Evolutionary conservation across 768 basidiomycete species (phyloP).

Genomic region (Russula sp.): DNA sequence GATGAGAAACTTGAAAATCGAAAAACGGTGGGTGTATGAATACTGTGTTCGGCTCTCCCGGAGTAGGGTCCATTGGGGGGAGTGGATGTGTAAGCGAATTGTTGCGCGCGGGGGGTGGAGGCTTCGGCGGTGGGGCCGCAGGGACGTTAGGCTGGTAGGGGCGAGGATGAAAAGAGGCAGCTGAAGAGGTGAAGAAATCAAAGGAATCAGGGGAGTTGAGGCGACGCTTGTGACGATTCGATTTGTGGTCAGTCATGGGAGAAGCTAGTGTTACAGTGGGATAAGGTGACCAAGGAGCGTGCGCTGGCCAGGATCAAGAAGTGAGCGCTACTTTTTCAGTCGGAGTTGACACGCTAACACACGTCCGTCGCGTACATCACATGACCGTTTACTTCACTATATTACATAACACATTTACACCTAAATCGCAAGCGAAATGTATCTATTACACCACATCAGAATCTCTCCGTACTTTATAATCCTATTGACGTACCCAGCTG

Average conservation of each 20-base stretch:
- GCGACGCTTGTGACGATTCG: conserved; percentile 45
- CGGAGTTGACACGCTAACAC: conserved; percentile 44
- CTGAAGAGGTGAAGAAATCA: conserved; percentile 61
- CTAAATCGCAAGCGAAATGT: conserved; percentile 50
- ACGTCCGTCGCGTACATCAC: conserved; percentile 42
- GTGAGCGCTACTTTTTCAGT: conserved; percentile 38
- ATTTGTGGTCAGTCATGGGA: conserved; percentile 23
- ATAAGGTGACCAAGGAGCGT: conserved; percentile 10
- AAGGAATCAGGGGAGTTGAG: conserved; percentile 47
- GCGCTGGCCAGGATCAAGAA: conserved; percentile 7
- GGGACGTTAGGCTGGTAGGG: conserved; percentile 51
- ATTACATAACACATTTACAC: neutral
- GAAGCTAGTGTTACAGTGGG: conserved; percentile 6
- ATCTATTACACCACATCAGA: conserved; percentile 39
- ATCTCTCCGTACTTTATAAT: neutral
- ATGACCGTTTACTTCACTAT: conserved; percentile 35
- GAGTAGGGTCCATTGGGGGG: conserved; percentile 52
- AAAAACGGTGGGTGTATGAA: conserved; percentile 77
- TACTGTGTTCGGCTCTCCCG: conserved; percentile 59
- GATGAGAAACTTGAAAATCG: conserved; percentile 58
- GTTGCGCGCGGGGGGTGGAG: conserved; percentile 22
- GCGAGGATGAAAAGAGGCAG: conserved; percentile 61
- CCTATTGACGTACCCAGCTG: conserved; percentile 54
- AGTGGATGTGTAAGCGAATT: conserved; percentile 30
- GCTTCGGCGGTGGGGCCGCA: conserved; percentile 26